Conservation (phyloP, 1,284 basidiomycete species). For the Heterobasidion annosum region DNA sequence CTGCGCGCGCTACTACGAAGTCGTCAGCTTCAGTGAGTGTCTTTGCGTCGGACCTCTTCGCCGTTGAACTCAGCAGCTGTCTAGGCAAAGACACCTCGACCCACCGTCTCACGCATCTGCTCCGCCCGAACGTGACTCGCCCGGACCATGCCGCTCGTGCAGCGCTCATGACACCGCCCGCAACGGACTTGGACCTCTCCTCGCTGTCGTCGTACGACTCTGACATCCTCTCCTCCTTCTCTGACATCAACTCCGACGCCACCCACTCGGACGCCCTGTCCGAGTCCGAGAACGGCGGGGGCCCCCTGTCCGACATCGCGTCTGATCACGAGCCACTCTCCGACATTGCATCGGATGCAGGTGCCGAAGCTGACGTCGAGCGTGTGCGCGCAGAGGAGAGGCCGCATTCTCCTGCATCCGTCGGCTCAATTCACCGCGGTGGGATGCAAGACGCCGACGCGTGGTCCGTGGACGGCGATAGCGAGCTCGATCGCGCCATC, state of each 20-base stretch:
- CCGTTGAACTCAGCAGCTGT: background rate
- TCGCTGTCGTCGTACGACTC: slow-evolving; percentile 31
- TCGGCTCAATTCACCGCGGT: slow-evolving; percentile 12
- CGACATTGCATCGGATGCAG: slow-evolving; percentile 19
- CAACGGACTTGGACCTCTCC: slow-evolving; percentile 43
- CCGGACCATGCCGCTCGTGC: slow-evolving; percentile 37
- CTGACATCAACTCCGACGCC: slow-evolving; percentile 33
- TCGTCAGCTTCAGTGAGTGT: slow-evolving; percentile 71
- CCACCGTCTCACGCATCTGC: slow-evolving; percentile 62
- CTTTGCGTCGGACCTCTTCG: background rate
- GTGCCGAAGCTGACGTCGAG: slow-evolving; percentile 15
- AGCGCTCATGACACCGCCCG: slow-evolving; percentile 59
- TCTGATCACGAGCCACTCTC: slow-evolving; percentile 19
- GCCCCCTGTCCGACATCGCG: slow-evolving; percentile 19
- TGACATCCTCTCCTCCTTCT: slow-evolving; percentile 37
- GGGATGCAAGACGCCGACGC: slow-evolving; percentile 5
- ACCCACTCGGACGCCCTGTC: slow-evolving; percentile 17
- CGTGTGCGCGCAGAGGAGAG: background rate
- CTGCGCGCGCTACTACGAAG: slow-evolving; percentile 66
- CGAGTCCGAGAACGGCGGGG: slow-evolving; percentile 29
- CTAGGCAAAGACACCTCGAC: slow-evolving; percentile 62
- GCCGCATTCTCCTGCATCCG: slow-evolving; percentile 1
- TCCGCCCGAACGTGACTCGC: slow-evolving; percentile 64
- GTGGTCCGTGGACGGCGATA: slow-evolving; percentile 3
- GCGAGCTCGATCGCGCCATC: slow-evolving; percentile 6